Base-by-base conservation (phyloP, 192 early-diverging fungal species). In the Backusella westeae region DNA sequence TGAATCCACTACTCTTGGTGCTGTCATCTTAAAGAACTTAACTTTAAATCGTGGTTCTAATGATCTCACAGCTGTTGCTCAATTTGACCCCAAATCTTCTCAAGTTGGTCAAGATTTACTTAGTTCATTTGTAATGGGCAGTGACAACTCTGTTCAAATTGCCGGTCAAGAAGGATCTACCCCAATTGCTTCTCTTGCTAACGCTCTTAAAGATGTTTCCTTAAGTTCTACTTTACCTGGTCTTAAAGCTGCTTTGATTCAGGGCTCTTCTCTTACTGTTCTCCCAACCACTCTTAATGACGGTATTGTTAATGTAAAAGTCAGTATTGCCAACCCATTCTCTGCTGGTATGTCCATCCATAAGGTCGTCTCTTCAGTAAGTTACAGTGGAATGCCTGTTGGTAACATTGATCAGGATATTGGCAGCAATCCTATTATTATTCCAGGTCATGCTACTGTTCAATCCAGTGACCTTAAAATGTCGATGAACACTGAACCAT, bases 321-420 rank as follows among this genome's bases (percentile, higher is more conserved):
- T 90, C 59, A 82, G 78, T 6, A 77, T 90, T 41, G 78, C 83
- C 53, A 87, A 90, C 66, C 89, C 89, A 29, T 88, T 90, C 78
- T 49, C 76, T 21, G 83, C 87, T 65, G 76, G 79, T 26, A 53
- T 90, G 52, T 73, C 77, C 35, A 89, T 90, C 73, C 75, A 72
- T 42, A 80, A 78, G 34, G 81, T 91, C 73, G 74, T 84, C 41
- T 81, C 86, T 32, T 77, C 82, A 59, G 83, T 84, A 46, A 75
- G 76, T 35, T 87, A 83, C 39, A 79, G 82, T 29, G 84, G 81
- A 19, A 77, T 82, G 44, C 68, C 69, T 14, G 73, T 89, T 5
- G 88, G 87, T 44, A 68, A 77, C 65, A 85, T 89, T 56, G 75
- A 85, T 71, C 82, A 85, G 56, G 84, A 83, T 59, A 83, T 87